Evolutionary conservation across 176 grass and related monocot genomes (phyloP), one percentile per base, ranked within the genome.

Genomic region (Miscanthus lutarioriparius): DNA sequence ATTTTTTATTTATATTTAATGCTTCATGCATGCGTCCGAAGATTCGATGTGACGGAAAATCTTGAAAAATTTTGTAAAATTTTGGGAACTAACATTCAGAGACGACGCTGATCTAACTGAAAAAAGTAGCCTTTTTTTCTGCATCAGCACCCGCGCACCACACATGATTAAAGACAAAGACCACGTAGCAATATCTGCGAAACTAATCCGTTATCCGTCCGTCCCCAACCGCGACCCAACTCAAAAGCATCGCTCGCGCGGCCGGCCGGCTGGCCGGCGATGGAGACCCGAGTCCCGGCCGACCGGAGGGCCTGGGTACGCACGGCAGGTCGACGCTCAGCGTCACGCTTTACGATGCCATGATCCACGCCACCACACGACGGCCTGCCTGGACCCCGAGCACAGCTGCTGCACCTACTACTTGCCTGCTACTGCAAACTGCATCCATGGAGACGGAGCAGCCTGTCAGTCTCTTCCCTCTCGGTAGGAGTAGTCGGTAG

Each of bases 281-380:
- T 10, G 63, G 40, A 0, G 77, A 80, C 27, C 20, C 32, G 32
- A 67, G 9, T 8, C 40, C 15, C 65, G 15, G 5, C 9, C 15
- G 8, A 1, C 1, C 22, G n/a, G 53, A 56, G 58, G 58, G n/a
- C n/a, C n/a, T 26, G n/a, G 59, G 10, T 11, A 26, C 61, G 11
- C 61, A 13, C 1, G 8, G 56, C 84, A 66, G 77, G 32, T 74
- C 70, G 56, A 35, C 6, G 4, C 77, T 86, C 84, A 41, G 64
- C 67, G 68, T 74, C 84, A 86, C 77, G 11, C 77, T 74, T 74
- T 28, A 39, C 56, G 14, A 86, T 16, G 38, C 41, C 72, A 53
- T 20, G 49, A 53, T 19, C 49, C 49, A 53, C 16, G 49, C 49
- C 49, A 19, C 53, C 53, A 56, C 53, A 23, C 59, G n/a, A 62